These are phyloP conservation scores for Xerocomus amazonicus DNA, from an alignment of 1,284 basidiomycete genomes.

Conservation along the genomic window DNA sequence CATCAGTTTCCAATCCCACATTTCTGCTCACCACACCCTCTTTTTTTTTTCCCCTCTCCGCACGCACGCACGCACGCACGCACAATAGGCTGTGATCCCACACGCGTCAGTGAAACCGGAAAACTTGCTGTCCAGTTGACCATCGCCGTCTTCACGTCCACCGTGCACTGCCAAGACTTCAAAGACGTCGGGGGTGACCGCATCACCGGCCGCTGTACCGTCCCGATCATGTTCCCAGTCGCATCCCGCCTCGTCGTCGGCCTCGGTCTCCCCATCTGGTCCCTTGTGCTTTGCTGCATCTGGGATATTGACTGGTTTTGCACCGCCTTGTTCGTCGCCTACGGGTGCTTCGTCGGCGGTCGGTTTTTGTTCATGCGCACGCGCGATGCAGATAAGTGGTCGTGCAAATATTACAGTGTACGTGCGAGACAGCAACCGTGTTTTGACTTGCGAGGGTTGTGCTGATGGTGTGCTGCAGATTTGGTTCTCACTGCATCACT, in stretches of 20 bases:
- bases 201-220: constrained; percentile 31
- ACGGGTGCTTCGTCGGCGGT: constrained; percentile 27
- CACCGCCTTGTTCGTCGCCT: constrained; percentile 23
- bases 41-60: no score
- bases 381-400: constrained; percentile 27
- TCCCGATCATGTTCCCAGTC: constrained; percentile 35
- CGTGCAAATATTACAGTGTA: constrained; percentile 35
- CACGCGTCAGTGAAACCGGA: constrained; percentile 20
- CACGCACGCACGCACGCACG: no score
- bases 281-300: constrained; percentile 15
- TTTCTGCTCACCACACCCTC: background rate
- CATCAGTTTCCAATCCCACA: background rate
- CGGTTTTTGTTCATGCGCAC: constrained; percentile 27
- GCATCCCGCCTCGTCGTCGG: background rate
- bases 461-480: constrained; percentile 16
- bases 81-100: background rate
- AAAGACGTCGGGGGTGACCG: constrained; percentile 37
- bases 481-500: constrained; percentile 33
- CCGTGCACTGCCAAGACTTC: constrained; percentile 43
- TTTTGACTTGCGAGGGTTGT: background rate
- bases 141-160: constrained; percentile 31
- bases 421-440: constrained; percentile 3
- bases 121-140: constrained; percentile 28
- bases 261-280: background rate
- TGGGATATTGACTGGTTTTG: constrained; percentile 28